Conservation (phyloP, 1,284 basidiomycete genomes). For the Melampsora abietis-canadensis region DNA sequence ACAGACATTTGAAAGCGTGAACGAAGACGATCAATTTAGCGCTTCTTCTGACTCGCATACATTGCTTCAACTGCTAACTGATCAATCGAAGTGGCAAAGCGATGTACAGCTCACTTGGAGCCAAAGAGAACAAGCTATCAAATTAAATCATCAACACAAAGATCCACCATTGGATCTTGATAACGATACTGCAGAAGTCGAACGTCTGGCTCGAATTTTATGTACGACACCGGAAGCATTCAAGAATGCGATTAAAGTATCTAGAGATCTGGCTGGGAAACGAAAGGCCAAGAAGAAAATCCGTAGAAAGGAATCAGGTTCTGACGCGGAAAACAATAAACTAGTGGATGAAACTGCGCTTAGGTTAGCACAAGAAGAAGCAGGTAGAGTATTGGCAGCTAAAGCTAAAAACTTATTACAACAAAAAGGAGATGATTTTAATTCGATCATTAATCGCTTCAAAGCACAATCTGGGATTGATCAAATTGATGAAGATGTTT, state of each 20-base stretch:
- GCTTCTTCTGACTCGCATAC: constrained; percentile 16
- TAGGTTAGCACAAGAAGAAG: constrained; percentile 29
- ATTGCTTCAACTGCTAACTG: constrained; percentile 23
- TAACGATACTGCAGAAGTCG: constrained; percentile 18
- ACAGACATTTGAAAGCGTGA: constrained; percentile 13
- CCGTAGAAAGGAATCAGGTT: constrained; percentile 4
- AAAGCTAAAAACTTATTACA: constrained; percentile 38
- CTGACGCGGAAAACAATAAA: not conserved
- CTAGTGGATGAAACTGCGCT: not conserved
- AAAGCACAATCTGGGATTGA: constrained; percentile 19
- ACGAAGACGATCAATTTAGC: not conserved
- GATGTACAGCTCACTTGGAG: constrained; percentile 32
- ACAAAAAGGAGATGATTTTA: constrained; percentile 40
- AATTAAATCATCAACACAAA: constrained; percentile 6
- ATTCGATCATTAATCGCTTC: constrained; percentile 38
- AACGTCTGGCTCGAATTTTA: constrained; percentile 15
- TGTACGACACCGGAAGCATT: constrained; percentile 37
- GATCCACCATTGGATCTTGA: constrained; percentile 19
- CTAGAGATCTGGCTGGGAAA: constrained; percentile 7
- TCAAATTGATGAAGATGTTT: constrained; percentile 35
- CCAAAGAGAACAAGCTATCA: constrained; percentile 37
- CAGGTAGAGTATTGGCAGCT: constrained; percentile 21
- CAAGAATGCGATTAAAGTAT: constrained; percentile 3
- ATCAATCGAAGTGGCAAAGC: constrained; percentile 36
- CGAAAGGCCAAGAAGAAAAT: constrained; percentile 14